Evolutionary conservation across 768 basidiomycete genomes (phyloP), one percentile per base, ranked within the genome.

Genomic region (Pulveroboletus sp.): DNA sequence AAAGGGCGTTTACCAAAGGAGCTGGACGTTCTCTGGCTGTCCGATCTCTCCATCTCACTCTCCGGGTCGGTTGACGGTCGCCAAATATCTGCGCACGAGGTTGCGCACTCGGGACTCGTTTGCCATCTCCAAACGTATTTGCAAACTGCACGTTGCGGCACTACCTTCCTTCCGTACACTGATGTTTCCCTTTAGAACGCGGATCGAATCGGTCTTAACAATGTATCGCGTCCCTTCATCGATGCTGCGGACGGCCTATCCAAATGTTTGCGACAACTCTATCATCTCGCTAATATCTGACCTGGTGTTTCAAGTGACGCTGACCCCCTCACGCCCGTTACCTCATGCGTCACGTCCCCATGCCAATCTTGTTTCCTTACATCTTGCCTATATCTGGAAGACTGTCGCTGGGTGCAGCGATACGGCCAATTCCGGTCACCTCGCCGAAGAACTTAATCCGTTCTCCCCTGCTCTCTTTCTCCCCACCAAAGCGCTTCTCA

Each of bases 401-500:
- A 57, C 64, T 2, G 35, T 53, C 26, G 26, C 47, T 21, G 30
- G 47, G 43, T 38, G 45, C 35, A 48, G 39, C n/a, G 50, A 55
- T 26, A 18, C 11, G 11, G 28, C 26, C 47, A n/a, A 49, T 42
- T 54, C 50, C 54, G 41, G 58, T 54, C 28, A 63, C 71, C 26
- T 78, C 38, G 30, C 58, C n/a, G 63, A 64, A 38, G 63, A 73
- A 61, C 47, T 54, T 42, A 54, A 64, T 44, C 83, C 83, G 4
- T 86, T 88, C 61, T 72, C 79, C 21, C 57, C 66, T n/a, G 69
- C 68, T 21, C 69, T 83, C 17, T 74, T 81, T 47, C 73, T 85
- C 10, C 81, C 86, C 11, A 73, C 78, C 43, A 63, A 73, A 50
- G 66, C 75, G 8, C 65, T 80, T 35, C 72, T 86, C 49, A 75